A percentile compares a stretch with the other conserved stretches of the same genome.
Conservation (phyloP, 1,139 yeast species). For the Blastobotrys serpentis region DNA sequence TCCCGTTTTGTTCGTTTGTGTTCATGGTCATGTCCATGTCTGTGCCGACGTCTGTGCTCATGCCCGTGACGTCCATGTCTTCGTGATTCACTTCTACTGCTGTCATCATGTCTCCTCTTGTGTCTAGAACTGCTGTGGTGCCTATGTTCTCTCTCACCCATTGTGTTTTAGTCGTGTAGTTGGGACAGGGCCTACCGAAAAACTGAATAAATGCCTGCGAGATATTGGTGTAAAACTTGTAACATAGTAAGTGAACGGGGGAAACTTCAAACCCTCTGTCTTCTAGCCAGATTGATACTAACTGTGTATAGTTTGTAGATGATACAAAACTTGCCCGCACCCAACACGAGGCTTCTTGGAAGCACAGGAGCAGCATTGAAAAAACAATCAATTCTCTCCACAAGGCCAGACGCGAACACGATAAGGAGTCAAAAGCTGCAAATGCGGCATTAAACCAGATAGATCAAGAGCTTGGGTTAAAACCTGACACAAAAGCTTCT, state of each 20-base stretch:
- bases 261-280: no score
- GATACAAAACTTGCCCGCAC: slow-evolving; percentile 42
- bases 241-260: slow-evolving; percentile 37
- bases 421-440: slow-evolving; percentile 29
- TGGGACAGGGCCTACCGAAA: no score
- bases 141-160: not conserved
- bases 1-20: slow-evolving; percentile 13
- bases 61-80: slow-evolving; percentile 8
- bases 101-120: slow-evolving; percentile 3
- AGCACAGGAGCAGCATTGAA: slow-evolving; percentile 38
- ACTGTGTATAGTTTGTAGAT: slow-evolving; percentile 41
- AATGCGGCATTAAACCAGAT: slow-evolving; percentile 27
- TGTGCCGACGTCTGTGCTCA: slow-evolving; percentile 16
- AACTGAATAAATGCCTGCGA: slow-evolving; percentile 9
- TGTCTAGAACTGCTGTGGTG: slow-evolving; percentile 10
- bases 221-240: slow-evolving; percentile 46
- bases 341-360: slow-evolving; percentile 43
- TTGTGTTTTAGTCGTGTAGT: not conserved
- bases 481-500: slow-evolving; percentile 8
- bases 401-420: slow-evolving; percentile 32
- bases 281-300: slow-evolving; percentile 14
- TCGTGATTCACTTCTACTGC: not conserved
- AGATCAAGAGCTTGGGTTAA: slow-evolving; percentile 23
- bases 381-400: slow-evolving; percentile 38
- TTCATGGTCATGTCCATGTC: slow-evolving; percentile 10